A percentile compares a stretch with the other conserved stretches of the same genome.
phyloP scores from a whole-genome alignment of 2,329 filamentous ascomycete species.

The Hypomyces perniciosus region DNA sequence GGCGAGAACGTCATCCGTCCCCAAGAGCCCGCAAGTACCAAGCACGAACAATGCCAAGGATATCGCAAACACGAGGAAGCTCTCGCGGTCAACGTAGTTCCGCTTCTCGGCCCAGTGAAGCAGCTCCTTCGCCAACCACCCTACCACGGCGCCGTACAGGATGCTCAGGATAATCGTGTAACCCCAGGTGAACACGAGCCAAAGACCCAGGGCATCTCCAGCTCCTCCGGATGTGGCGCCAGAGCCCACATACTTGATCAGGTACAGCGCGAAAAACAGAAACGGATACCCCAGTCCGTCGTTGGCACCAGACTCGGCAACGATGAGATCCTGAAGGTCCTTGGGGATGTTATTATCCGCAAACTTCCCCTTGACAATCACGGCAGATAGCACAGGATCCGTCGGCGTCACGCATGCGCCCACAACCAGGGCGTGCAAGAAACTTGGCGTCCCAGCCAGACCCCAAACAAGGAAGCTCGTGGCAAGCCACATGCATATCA shows the following conservation, averaged over 20 bases:
- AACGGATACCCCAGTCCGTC: constrained; percentile 88
- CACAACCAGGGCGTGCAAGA: constrained; percentile 73
- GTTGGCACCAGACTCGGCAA: constrained; percentile 80
- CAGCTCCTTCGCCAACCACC: constrained; percentile 74
- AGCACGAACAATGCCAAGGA: constrained; percentile 80
- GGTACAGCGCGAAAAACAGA: constrained; percentile 74
- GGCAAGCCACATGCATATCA: constrained; percentile 79
- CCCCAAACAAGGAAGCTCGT: constrained; percentile 76
- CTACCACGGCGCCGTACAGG: constrained; percentile 68
- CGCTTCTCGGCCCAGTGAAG: constrained; percentile 78
- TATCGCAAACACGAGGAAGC: constrained; percentile 81
- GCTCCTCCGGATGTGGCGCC: constrained; percentile 55
- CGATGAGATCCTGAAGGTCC: constrained; percentile 72
- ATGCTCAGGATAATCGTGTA: constrained; percentile 78
- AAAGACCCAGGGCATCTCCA: constrained; percentile 64
- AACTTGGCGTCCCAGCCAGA: constrained; percentile 63
- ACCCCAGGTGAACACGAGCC: constrained; percentile 80
- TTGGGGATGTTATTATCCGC: constrained; percentile 85
- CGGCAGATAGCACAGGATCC: constrained; percentile 80
- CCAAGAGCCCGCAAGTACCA: constrained; percentile 80
- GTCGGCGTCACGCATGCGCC: constrained; percentile 89
- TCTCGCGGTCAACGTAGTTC: constrained; percentile 79
- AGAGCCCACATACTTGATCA: constrained; percentile 68
- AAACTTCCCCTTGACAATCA: constrained; percentile 89
- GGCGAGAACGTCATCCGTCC: constrained; percentile 82